Conservation (phyloP, 2,329 filamentous ascomycete genomes). For the Aspergillus sp. region DNA sequence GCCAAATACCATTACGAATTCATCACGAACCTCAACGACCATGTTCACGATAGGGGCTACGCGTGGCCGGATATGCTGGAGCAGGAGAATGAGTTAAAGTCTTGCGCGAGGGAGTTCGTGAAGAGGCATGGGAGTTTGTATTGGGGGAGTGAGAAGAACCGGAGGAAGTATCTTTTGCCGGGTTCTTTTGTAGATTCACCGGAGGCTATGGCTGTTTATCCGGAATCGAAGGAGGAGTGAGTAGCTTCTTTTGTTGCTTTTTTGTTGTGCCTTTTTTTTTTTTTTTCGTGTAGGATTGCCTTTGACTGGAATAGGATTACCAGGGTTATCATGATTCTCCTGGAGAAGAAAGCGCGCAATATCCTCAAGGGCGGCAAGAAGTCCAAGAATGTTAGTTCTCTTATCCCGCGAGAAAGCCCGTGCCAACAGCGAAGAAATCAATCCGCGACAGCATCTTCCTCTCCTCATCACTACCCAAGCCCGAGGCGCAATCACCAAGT, state of each 20-base stretch:
- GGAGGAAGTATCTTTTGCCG: constrained; percentile 12
- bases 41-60: constrained; percentile 3
- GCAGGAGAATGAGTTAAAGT: constrained; percentile 1
- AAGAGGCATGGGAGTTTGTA: constrained; percentile 12
- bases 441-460: background rate
- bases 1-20: constrained; percentile 9
- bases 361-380: background rate
- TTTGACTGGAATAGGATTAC: constrained; percentile 7
- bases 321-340: constrained; percentile 9
- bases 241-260: no score
- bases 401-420: background rate
- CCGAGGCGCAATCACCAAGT: background rate
- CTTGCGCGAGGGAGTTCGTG: constrained; percentile 14
- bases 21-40: constrained; percentile 7
- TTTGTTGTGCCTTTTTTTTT: no score
- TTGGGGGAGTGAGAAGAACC: constrained; percentile 14
- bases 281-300: no score
- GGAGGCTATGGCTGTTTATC: constrained; percentile 11
- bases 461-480: background rate
- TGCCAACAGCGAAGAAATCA: background rate
- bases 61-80: constrained; percentile 9
- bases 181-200: constrained; percentile 11
- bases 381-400: background rate
- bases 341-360: constrained; percentile 13
- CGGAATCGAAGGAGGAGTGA: constrained; percentile 10